Conservation (phyloP, 176 grass and related monocot genomes). For the Alopecurus myosuroides region DNA sequence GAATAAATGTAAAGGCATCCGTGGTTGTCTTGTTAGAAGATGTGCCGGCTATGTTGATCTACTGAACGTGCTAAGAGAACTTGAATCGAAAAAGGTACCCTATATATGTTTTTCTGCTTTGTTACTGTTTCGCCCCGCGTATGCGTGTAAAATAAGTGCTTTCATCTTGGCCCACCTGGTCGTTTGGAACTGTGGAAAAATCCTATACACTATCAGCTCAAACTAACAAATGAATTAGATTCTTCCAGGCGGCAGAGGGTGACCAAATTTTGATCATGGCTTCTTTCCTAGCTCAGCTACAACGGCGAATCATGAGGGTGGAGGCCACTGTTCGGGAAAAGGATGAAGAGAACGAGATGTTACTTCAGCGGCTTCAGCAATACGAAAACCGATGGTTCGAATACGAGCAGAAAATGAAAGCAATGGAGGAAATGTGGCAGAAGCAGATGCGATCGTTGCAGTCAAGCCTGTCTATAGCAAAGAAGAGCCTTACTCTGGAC, state of each 20-base stretch:
- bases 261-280: constrained; percentile 78
- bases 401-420: constrained; percentile 95
- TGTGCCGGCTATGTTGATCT: too few species aligned
- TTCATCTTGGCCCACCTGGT: not conserved
- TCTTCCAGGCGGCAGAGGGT: constrained; percentile 58
- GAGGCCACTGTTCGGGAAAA: constrained; percentile 66
- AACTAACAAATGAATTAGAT: too few species aligned
- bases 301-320: constrained; percentile 64
- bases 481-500: constrained; percentile 78
- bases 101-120: not conserved
- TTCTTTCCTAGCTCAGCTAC: constrained; percentile 75
- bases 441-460: constrained; percentile 92
- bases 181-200: not conserved
- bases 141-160: not conserved
- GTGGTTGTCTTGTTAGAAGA: too few species aligned
- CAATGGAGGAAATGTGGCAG: constrained; percentile 99
- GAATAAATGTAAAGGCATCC: constrained; percentile 39
- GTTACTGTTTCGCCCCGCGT: not conserved
- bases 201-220: too few species aligned
- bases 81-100: too few species aligned
- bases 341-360: constrained; percentile 91
- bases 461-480: constrained; percentile 72
- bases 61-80: too few species aligned
- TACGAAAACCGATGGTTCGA: too few species aligned
- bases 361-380: constrained; percentile 74